phyloP scores from a whole-genome alignment of 75 land plant genomes.

The Picea sitchensis region DNA sequence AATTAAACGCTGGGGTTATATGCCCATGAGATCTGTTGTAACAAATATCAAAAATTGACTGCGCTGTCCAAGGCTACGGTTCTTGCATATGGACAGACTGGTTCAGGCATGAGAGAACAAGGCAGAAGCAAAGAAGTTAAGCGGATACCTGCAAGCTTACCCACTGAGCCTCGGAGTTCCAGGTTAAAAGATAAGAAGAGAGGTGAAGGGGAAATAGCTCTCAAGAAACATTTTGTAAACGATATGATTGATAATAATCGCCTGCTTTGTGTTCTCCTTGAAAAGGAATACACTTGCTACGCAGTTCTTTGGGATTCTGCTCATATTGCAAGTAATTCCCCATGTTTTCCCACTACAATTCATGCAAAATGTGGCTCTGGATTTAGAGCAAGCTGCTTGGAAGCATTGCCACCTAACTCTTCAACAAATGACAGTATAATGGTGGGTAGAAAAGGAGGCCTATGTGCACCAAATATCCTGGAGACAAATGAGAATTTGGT shows the following conservation, averaged over 20 bases:
- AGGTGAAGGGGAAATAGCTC: conserved; percentile 67
- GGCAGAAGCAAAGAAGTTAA: too few relatives aligned
- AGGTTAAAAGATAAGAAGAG: conserved; percentile 62
- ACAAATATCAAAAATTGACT: too few relatives aligned
- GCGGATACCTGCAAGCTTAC: conserved; percentile 17
- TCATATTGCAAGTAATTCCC: background rate
- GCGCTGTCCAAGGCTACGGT: too few relatives aligned
- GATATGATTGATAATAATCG: conserved; percentile 64
- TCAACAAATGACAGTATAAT: background rate
- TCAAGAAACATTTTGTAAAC: conserved; percentile 70
- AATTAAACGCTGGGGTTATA: too few relatives aligned
- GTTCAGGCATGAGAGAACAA: too few relatives aligned
- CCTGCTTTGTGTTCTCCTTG: conserved; percentile 46
- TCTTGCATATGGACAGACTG: too few relatives aligned
- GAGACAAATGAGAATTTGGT: background rate
- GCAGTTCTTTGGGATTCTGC: conserved; percentile 50
- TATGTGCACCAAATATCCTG: background rate
- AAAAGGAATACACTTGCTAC: conserved; percentile 49
- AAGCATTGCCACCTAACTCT: background rate
- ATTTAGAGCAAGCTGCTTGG: background rate
- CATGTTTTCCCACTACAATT: background rate
- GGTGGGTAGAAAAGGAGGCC: background rate
- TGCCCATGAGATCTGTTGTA: too few relatives aligned
- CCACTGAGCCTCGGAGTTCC: conserved; percentile 61
- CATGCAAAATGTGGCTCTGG: background rate